Conservation (phyloP, 164 flowering plant species). For the Chimonanthus salicifolius region DNA sequence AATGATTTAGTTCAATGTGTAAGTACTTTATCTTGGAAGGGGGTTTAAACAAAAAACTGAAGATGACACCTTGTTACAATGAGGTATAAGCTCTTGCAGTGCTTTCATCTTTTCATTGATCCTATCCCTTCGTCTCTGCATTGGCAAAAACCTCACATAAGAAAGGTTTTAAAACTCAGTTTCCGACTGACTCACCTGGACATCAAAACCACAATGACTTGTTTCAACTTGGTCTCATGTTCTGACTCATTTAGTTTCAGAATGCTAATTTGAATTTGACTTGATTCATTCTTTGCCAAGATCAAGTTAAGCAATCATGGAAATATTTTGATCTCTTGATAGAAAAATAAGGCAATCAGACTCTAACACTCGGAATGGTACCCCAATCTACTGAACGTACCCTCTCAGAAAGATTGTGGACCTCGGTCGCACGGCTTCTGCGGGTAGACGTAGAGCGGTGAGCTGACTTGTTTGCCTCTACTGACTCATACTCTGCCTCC, state of each 20-base stretch:
- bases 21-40: not conserved
- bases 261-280: not conserved
- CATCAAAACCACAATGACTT: no score
- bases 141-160: not conserved
- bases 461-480: slow-evolving; percentile 15
- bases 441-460: slow-evolving; percentile 34
- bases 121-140: slow-evolving; percentile 17
- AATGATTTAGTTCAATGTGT: not conserved
- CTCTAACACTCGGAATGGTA: not conserved
- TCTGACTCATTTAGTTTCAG: not conserved
- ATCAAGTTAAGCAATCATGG: no score
- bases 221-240: not conserved
- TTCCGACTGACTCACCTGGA: not conserved
- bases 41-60: no score
- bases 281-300: not conserved
- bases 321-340: no score
- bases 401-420: slow-evolving; percentile 90
- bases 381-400: slow-evolving; percentile 24
- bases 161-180: not conserved
- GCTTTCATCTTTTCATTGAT: slow-evolving; percentile 20
- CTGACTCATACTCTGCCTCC: slow-evolving; percentile 23
- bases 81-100: slow-evolving; percentile 16
- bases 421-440: slow-evolving; percentile 82
- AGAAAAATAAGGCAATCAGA: not conserved
- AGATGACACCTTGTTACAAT: slow-evolving; percentile 9